A percentile compares a stretch with the other conserved stretches of the same genome.
These are phyloP conservation scores for Entonaema liquescens DNA, from an alignment of 495 filamentous ascomycete species.

Conservation along the genomic window DNA sequence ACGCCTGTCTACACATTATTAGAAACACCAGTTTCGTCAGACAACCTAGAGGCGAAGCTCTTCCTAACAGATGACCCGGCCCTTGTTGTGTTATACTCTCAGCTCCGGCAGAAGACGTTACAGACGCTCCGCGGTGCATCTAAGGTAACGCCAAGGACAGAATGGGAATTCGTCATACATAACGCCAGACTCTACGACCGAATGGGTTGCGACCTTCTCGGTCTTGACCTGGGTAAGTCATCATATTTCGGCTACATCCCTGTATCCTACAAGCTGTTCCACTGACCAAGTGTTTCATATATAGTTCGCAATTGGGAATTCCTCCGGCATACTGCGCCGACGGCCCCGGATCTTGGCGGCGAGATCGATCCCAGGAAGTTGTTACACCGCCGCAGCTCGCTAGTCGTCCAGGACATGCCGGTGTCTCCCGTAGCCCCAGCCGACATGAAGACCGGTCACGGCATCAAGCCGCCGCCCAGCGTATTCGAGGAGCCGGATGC, in stretches of 20 bases:
- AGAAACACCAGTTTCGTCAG: constrained; percentile 64
- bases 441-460: constrained; percentile 57
- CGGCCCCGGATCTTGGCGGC: constrained; percentile 46
- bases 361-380: constrained; percentile 71
- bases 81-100: constrained; percentile 83
- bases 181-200: constrained; percentile 88
- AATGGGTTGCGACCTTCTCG: constrained; percentile 96
- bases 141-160: constrained; percentile 78
- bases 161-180: constrained; percentile 91
- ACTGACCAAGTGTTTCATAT: neutral
- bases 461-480: constrained; percentile 68
- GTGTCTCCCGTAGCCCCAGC: constrained; percentile 47
- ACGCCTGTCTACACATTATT: constrained; percentile 80
- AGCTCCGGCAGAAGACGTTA: constrained; percentile 83
- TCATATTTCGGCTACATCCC: neutral
- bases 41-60: constrained; percentile 70
- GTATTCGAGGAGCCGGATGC: constrained; percentile 91
- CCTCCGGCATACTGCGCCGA: constrained; percentile 59
- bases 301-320: constrained; percentile 88
- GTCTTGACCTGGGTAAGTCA: constrained; percentile 73
- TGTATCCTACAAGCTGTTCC: neutral
- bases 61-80: constrained; percentile 93
- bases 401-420: constrained; percentile 84
- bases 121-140: constrained; percentile 86
- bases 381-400: constrained; percentile 73